Evolutionary conservation across 495 filamentous ascomycete species (phyloP), one percentile per base, ranked within the genome.

Genomic region (Echria macrotheca): DNA sequence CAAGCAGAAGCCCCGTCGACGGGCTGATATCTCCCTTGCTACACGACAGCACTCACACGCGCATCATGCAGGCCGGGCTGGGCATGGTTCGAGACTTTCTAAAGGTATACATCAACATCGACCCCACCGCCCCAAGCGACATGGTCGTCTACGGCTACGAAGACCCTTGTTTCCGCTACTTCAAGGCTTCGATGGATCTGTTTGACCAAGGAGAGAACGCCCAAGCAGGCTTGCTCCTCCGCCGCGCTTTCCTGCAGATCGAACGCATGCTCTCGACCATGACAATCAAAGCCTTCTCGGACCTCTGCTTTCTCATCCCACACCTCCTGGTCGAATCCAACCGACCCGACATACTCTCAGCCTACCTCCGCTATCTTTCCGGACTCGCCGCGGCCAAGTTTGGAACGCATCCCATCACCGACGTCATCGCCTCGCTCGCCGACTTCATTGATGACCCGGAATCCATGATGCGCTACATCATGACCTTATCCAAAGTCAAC

Each of bases 121-220:
- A 62, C 42, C 32, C 50, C 3, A 40, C 41, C 40, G 51, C 49
- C 36, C 36, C 31, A n/a, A 2, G 19, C 2, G 62, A 62, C 24
- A 32, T 48, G 15, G 59, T 55, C 12, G 54, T 60, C 5, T 29
- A 51, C 11, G 49, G 56, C 5, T 61, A 53, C 36, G 32, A 55
- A 36, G 62, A 65, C 44, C 62, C 62, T 4, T 54, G 49, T 25
- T 65, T 60, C 44, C 55, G 62, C 4, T 62, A 60, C 33, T 65
- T 65, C 55, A 60, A 57, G 15, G 45, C 49, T 2, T 50, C 62
- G 25, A 63, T 62, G 56, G 62, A 62, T 18, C 47, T 65, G 2
- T 60, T 65, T 33, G 56, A 60, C 41, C 50, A 55, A 14, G 15
- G 39, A 2, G 59, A 65, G 28, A 50, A 60, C 44, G 14, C 50